Evolutionary conservation across 2,329 filamentous ascomycete species (phyloP).

Genomic region (Fusarium sp.): DNA sequence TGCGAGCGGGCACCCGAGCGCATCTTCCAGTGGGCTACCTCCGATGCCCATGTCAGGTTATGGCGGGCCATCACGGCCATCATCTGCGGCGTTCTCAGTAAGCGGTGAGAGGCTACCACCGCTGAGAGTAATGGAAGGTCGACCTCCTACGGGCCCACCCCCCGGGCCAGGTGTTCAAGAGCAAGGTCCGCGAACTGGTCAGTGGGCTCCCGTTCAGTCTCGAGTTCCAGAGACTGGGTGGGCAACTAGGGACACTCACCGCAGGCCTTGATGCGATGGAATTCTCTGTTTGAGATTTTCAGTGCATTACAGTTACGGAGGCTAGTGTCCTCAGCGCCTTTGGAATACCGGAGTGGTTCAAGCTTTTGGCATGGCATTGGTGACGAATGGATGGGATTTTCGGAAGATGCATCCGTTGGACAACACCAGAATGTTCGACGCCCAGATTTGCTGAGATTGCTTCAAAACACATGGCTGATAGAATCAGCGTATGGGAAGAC

Average conservation of each 20-base stretch:
- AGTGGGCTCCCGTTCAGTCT: constrained; percentile 51
- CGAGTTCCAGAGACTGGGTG: constrained; percentile 51
- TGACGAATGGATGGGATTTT: constrained; percentile 35
- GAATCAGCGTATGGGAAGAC: too few species aligned
- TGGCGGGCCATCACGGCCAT: constrained; percentile 52
- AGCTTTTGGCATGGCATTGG: constrained; percentile 30
- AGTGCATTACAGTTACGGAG: background rate
- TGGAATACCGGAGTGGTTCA: constrained; percentile 38
- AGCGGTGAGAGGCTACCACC: constrained; percentile 61
- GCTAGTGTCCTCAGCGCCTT: constrained; percentile 27
- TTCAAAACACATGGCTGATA: too few species aligned
- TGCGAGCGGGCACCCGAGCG: constrained; percentile 43
- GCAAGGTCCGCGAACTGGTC: constrained; percentile 51
- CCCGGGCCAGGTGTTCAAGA: constrained; percentile 47
- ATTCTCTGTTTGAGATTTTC: constrained; percentile 14
- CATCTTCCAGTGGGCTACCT: constrained; percentile 53
- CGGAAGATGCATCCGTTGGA: constrained; percentile 44
- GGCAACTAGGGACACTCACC: constrained; percentile 48
- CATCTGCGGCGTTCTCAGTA: constrained; percentile 51
- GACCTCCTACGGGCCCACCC: constrained; percentile 37
- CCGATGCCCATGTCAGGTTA: constrained; percentile 56
- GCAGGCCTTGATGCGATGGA: constrained; percentile 40
- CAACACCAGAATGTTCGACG: too few species aligned
- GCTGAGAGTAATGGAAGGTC: constrained; percentile 58
- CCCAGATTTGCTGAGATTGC: too few species aligned